Evolutionary conservation across 352 stramenopile species (phyloP), one percentile per base, ranked within the genome.

Genomic region (Phytophthora colocasiae): DNA sequence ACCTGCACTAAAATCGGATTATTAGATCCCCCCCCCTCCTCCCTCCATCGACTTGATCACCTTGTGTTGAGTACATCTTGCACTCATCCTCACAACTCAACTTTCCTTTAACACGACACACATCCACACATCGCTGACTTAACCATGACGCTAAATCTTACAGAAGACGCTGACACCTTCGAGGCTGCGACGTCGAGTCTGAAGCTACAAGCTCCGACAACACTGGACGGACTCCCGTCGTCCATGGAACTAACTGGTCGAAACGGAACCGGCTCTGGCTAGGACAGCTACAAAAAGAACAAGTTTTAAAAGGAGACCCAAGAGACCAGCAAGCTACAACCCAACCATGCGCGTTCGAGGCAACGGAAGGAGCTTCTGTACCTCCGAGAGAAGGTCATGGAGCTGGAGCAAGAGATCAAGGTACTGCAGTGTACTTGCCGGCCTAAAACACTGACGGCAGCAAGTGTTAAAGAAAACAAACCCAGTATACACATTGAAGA

Each of bases 311-410:
- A 48, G 43, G 29, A 48, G 29, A 27, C 15, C 17, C 17, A 69
- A 61, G 27, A 78, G 71, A 50, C 36, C 67, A 39, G 54, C 72
- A 26, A 77, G 52, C n/a, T 79, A 66, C 66, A 80, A 79, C 44
- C 73, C 6, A 85, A 85, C 57, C 40, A 46, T 10, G 74, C 71
- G 11, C 63, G 77, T 11, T 73, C 79, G 36, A 58, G 74, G 27
- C 62, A 77, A 7, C 71, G 67, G 22, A 69, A 80, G 29, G 77
- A 85, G 48, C 64, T 85, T 4, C 29, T 78, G 19, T 82, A 83
- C 56, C 53, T 85, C 39, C 60, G 69, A 17, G 65, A 73, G 6
- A 82, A 79, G 43, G 73, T 79, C 5, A 44, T 65, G 34, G 71
- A 79, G 58, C 75, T 85, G 63, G 77, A 85, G 46, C 29, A 66